Percentiles rank a stretch among this genome's conserved stretches.
Conservation (phyloP, 2,329 filamentous ascomycete species). For the Trichoderma pleuroti region DNA sequence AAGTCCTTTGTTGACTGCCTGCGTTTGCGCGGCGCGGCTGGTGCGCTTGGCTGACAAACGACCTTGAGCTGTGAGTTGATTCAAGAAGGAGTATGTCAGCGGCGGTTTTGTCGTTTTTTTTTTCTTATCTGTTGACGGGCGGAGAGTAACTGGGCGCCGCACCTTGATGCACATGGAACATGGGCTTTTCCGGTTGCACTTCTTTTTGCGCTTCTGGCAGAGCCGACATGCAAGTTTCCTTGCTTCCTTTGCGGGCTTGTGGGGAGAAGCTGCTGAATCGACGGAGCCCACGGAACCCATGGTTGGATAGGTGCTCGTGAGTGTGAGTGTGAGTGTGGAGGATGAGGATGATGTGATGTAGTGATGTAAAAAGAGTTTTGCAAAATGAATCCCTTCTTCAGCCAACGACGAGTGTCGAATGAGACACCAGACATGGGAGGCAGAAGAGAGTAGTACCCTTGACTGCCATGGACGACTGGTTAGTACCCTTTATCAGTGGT, state of each 20-base stretch:
- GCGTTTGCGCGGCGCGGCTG: not conserved
- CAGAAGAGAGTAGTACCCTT: not conserved
- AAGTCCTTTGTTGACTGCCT: slow-evolving; percentile 9
- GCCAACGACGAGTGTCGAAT: not conserved
- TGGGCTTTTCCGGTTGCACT: slow-evolving; percentile 12
- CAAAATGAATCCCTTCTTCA: not conserved
- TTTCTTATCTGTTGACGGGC: not conserved
- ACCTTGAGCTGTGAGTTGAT: slow-evolving; percentile 2
- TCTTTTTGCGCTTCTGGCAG: slow-evolving; percentile 11
- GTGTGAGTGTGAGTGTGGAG: no score
- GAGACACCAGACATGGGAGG: not conserved
- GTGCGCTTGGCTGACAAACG: slow-evolving; percentile 11
- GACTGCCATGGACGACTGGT: not conserved
- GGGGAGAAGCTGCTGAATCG: not conserved
- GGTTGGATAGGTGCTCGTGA: not conserved
- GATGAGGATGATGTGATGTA: not conserved
- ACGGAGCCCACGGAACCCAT: not conserved
- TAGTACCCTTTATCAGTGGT: not conserved
- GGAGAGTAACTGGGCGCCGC: not conserved
- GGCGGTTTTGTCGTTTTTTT: not conserved
- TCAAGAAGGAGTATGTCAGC: not conserved
- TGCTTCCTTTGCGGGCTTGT: not conserved
- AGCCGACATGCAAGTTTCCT: slow-evolving; percentile 12
- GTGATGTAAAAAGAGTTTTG: not conserved
- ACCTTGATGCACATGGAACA: slow-evolving; percentile 15